Base-by-base conservation (phyloP, 768 basidiomycete genomes). In the Leccinum rimulosum region DNA sequence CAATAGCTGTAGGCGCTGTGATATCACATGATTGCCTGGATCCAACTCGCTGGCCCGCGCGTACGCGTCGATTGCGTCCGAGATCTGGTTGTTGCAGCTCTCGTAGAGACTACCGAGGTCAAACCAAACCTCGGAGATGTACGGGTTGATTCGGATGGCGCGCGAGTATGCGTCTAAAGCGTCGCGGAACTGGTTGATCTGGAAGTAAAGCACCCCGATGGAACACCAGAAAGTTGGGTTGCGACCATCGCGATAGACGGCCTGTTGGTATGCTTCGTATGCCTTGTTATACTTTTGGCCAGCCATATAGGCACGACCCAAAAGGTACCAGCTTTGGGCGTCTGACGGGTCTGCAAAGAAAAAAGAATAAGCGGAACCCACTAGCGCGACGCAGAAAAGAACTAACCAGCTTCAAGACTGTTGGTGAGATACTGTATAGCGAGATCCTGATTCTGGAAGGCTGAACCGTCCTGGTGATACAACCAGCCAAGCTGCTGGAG, bases 191-290 rank as follows among this genome's bases (percentile, higher is more conserved):
- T 99, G 97, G 75, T 98, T 98, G 79, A 99, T 98, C 72, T 99
- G 95, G 82, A 97, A 99, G 73, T 99, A 99, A 1, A 99, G 83
- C 1, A 99, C 97, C 50, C 97, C 97, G 68, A 99, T 99, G 25
- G 94, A 96, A 73, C 96, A 98, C 97, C 97, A 98, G 76, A 98
- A 99, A 0, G 97, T 98, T 0, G 97, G 97, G 72, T 98, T 99
- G 59, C 95, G 92, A 22, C 96, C 97, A 68, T 99, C 97, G 55
- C 96, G 91, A 75, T 98, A 98, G 17, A 99, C 95, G 19, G 97
- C 96, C 74, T 99, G 97, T 68, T 99, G 97, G 72, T 98, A 98
- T 0, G 95, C 95, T 73, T 99, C 96, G 76, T 99, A 98, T 17
- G 97, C 97, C 73, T 98, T 98, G 82, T 97, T 98, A 79, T 98